Base-by-base conservation (phyloP, 768 basidiomycete species). In the Boletus sp. region DNA sequence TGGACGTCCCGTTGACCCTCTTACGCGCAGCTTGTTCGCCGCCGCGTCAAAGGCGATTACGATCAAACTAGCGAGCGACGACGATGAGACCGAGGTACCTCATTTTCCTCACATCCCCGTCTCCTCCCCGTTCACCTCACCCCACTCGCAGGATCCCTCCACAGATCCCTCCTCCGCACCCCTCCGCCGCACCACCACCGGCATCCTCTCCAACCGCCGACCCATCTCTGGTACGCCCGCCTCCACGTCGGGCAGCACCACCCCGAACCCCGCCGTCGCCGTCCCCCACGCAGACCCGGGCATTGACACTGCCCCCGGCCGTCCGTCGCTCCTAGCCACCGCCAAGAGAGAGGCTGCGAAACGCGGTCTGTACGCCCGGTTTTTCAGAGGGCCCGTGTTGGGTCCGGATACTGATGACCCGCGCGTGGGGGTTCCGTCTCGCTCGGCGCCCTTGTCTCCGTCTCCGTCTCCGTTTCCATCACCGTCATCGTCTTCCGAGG, bases 21-120 rank as follows among this genome's bases (percentile, higher is more conserved):
- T 51, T 28, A 15, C 54, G 6, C n/a, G 8, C 20, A 72, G 72
- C 48, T 73, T 96, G 52, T 97, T 91, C 71, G 76, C 87, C 1
- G 85, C 87, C 14, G 92, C 94, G 18, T 87, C 94, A 0, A 87
- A 87, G 60, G 83, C 90, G 30, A 92, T 98, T 52, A 83, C 86
- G 55, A 79, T 95, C 41, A 86, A 85, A 66, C 67, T 88, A 54
- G 69, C 78, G 18, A 79, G 77, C 50, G 80, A 79, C 51, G 80
- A 81, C 44, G 77, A 66, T 64, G 61, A 59, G 29, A 24, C 41
- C 37, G 35, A 53, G 18, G 57, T 61, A 50, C 17, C 20, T 14
- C 18, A 3, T 24, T 24, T 24, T 24, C 24, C 24, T 24, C 24
- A 1, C 30, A 14, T 30, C 35, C 9, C 28, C 6, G 15, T 4